phyloP scores from a whole-genome alignment of 768 basidiomycete species.

The Lentinula raphanica region DNA sequence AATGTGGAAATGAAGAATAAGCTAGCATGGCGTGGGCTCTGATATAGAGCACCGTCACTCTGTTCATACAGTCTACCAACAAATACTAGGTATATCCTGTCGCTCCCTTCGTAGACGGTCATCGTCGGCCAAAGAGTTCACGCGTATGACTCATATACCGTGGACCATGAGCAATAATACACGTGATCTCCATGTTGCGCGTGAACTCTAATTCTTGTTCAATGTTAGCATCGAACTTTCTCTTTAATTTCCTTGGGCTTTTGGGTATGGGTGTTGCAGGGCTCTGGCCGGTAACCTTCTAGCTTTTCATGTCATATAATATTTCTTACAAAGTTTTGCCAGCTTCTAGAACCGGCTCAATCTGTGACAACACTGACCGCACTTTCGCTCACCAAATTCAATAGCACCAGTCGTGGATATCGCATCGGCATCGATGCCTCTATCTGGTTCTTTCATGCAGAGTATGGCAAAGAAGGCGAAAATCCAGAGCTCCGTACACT shows the following conservation, averaged over 20 bases:
- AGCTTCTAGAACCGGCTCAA: conserved; percentile 18
- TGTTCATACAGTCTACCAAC: too few species aligned
- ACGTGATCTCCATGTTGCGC: too few species aligned
- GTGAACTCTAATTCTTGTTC: too few species aligned
- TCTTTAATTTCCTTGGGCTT: neutral
- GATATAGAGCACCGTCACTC: too few species aligned
- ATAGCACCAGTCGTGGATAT: conserved; percentile 72
- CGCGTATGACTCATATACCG: too few species aligned
- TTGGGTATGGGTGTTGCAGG: conserved; percentile 42
- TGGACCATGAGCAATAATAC: neutral
- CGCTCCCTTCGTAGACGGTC: too few species aligned
- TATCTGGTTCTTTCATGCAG: conserved; percentile 56
- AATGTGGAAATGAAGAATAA: conserved; percentile 27
- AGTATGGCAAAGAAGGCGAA: conserved; percentile 50
- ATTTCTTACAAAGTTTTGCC: neutral
- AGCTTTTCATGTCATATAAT: neutral
- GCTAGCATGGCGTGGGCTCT: conserved; percentile 41
- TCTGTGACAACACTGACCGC: conserved; percentile 15
- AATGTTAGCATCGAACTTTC: neutral
- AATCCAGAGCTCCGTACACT: conserved; percentile 63
- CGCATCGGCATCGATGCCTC: conserved; percentile 80
- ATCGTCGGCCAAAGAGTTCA: too few species aligned
- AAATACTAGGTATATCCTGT: too few species aligned
- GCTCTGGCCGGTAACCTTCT: conserved; percentile 41
- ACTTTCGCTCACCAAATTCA: conserved; percentile 73